Evolutionary conservation across 306 rosid species (phyloP).

Genomic region (Trifolium dubium): DNA sequence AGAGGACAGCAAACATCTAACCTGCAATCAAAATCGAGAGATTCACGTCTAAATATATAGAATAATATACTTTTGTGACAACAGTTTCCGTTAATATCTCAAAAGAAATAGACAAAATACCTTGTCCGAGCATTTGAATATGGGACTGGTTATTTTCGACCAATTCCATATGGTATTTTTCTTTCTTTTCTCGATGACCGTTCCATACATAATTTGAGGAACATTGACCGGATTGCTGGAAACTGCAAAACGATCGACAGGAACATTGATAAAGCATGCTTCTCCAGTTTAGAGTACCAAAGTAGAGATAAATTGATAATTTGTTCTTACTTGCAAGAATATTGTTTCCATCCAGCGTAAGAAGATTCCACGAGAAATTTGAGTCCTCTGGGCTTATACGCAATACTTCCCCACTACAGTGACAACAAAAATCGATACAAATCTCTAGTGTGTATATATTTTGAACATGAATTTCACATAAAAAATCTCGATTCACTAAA

Average conservation of each 20-base stretch:
- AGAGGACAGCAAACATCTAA: slow-evolving; percentile 57
- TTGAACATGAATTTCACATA: background rate
- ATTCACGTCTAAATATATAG: slow-evolving; percentile 24
- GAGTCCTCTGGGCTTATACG: slow-evolving; percentile 64
- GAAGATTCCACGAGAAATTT: slow-evolving; percentile 70
- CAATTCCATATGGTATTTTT: slow-evolving; percentile 61
- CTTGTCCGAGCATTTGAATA: slow-evolving; percentile 65
- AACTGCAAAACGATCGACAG: slow-evolving; percentile 51
- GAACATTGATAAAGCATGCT: background rate
- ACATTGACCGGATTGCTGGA: slow-evolving; percentile 74
- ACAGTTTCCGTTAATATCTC: background rate
- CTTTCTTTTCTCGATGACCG: slow-evolving; percentile 46
- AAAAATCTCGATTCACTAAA: too few species aligned
- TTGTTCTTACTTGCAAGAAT: slow-evolving; percentile 68
- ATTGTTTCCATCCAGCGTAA: slow-evolving; percentile 67
- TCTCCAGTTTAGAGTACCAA: slow-evolving; percentile 18
- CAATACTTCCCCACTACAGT: slow-evolving; percentile 61
- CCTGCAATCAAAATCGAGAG: slow-evolving; percentile 50
- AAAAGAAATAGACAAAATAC: slow-evolving; percentile 49
- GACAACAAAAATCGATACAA: background rate
- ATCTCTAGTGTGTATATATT: background rate
- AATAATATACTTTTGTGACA: slow-evolving; percentile 24
- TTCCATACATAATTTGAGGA: slow-evolving; percentile 79
- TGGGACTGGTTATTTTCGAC: slow-evolving; percentile 57
- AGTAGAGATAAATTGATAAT: slow-evolving; percentile 31